phyloP scores from a whole-genome alignment of 768 basidiomycete genomes.

The Kwoniella pini region DNA sequence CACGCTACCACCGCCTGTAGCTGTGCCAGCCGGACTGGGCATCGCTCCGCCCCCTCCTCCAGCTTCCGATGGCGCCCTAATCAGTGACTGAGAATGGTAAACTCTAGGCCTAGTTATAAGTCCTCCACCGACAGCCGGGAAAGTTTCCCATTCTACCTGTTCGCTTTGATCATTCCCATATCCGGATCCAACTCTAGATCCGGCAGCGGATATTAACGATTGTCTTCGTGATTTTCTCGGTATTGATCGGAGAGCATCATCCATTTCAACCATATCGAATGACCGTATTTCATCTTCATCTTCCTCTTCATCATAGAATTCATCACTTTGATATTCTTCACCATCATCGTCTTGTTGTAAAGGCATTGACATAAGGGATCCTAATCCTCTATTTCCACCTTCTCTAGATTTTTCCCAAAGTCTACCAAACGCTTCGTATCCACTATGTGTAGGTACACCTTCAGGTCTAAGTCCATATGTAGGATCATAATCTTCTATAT shows the following conservation, averaged over 20 bases:
- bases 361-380: slow-evolving; percentile 55
- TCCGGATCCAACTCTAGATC: slow-evolving; percentile 12
- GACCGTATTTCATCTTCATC: slow-evolving; percentile 26
- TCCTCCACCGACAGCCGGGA: slow-evolving; percentile 90
- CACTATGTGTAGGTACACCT: slow-evolving; percentile 78
- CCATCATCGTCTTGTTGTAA: slow-evolving; percentile 56
- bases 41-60: slow-evolving; percentile 30
- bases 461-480: slow-evolving; percentile 95
- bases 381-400: slow-evolving; percentile 51
- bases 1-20: slow-evolving; percentile 41
- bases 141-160: slow-evolving; percentile 72
- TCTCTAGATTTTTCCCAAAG: slow-evolving; percentile 59
- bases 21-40: slow-evolving; percentile 50
- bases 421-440: slow-evolving; percentile 74
- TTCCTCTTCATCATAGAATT: slow-evolving; percentile 26
- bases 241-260: slow-evolving; percentile 27
- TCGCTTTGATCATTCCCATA: slow-evolving; percentile 56
- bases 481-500: slow-evolving; percentile 87
- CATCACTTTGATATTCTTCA: slow-evolving; percentile 22
- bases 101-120: slow-evolving; percentile 80
- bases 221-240: slow-evolving; percentile 12
- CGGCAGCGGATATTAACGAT: slow-evolving; percentile 15
- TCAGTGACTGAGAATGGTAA: slow-evolving; percentile 79
- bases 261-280: slow-evolving; percentile 49
- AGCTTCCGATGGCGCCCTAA: slow-evolving; percentile 60